Base-by-base conservation (phyloP, 768 basidiomycete genomes). In the Mycena indigotica region DNA sequence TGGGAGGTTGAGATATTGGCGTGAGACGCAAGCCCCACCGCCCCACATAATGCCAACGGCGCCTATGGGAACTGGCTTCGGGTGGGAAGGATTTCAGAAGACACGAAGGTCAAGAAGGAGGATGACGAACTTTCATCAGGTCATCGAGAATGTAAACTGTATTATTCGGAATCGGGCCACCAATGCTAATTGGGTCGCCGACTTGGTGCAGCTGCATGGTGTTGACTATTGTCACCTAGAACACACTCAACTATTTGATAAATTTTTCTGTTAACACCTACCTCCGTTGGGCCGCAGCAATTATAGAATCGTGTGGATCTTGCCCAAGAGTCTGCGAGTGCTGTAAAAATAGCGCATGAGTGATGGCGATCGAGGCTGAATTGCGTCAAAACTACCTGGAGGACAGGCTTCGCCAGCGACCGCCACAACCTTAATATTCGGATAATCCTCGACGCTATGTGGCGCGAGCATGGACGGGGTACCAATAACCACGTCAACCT, bases 381-480 rank as follows among this genome's bases (percentile, higher is more conserved):
- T 13, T 32, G 29, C 5, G 40, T 28, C 39, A 63, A 19, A 52
- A 21, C 63, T 63, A 81, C 82, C 69, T 69, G 80, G 78, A 3
- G 83, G 79, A 61, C 82, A 83, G 1, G 79, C 75, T 68, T 85
- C 84, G n/a, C 84, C 84, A 12, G 81, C 84, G 4, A 80, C 80
- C 4, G 80, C 80, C 8, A 85, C 79, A 12, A 70, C 72, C 63
- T 80, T 80, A 60, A 85, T 77, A 57, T 79, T 80, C 15, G 81
- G 82, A 65, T 84, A 85, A 58, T 82, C 79, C 3, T 64, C 66
- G 3, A 83, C 82, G 55, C 80, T 69, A 65, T 84, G 82, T 25
- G 70, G 72, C 3, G 71, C 72, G 13, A 84, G 72, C 68, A 83
- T 81, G 50, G 77, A 78, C 0, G 83, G 83, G 0, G 82, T 83